Evolutionary conservation across 2,329 filamentous ascomycete genomes (phyloP), one percentile per base, ranked within the genome.

Genomic region (Leptosphaerulina australis): DNA sequence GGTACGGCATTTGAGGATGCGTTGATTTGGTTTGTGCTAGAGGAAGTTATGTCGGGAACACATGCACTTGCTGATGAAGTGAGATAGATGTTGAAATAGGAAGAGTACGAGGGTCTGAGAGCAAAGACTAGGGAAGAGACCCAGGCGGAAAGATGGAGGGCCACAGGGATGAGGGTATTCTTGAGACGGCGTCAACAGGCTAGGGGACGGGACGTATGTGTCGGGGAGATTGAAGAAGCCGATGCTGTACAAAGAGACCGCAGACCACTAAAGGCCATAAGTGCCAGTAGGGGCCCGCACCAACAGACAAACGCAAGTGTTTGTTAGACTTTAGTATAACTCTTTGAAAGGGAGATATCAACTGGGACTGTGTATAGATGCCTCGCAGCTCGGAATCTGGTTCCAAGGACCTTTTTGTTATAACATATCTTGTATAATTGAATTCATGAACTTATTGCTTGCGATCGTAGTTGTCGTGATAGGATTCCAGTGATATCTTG

Each of bases 11-110:
- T 53, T 15, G 44, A 39, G 4, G 44, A 53, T 29, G 34, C 38
- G 4, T 17, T 48, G 1, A 18, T 49, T 9, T 53, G 44, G 44
- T 48, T 33, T 14, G 21, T 53, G 3, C 22, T 49, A 3, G 36
- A 39, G 21, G 34, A 48, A 9, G 38, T 28, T 1, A 28, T 29
- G 29, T 18, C 22, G 4, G 40, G 39, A n/a, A 18, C 15, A 8
- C 31, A 38, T 22, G 44, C 39, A 6, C 33, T 41, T 24, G 50
- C 44, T 3, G 44, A 49, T 12, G 44, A 49, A 26, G 21, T 53
- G 25, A 29, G 36, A n/a, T 45, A 40, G 24, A 30, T 53, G 40
- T 34, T 53, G 8, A 36, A 38, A 21, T 25, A 53, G 10, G 30
- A 36, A 10, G 44, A 43, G 10, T 53, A 22, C n/a, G 25, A 14